Conservation (phyloP, 495 filamentous ascomycete genomes). For the Annulohypoxylon nitens region DNA sequence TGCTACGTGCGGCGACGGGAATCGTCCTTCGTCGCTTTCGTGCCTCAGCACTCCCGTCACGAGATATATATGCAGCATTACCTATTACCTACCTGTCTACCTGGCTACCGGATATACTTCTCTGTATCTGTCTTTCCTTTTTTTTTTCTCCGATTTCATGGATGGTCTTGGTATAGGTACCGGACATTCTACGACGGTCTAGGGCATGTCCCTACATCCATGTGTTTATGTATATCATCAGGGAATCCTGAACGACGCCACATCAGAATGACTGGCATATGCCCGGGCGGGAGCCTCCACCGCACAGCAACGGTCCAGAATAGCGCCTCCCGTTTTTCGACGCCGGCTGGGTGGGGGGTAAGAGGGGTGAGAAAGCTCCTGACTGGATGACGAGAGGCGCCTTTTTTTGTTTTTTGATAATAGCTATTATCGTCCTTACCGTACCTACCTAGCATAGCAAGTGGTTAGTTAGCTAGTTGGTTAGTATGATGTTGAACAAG, state of each 20-base stretch:
- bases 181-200: constrained; percentile 2
- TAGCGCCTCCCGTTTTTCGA: constrained; percentile 24
- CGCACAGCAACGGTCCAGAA: constrained; percentile 28
- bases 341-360: constrained; percentile 17
- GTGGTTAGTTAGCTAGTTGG: background rate
- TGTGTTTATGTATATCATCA: constrained; percentile 41
- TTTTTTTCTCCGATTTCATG: background rate
- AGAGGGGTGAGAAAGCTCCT: constrained; percentile 14
- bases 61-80: constrained; percentile 13
- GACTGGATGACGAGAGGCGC: constrained; percentile 1
- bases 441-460: constrained; percentile 6
- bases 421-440: background rate
- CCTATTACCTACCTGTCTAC: too few species aligned
- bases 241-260: constrained; percentile 42
- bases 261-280: constrained; percentile 47
- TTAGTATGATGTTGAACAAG: background rate
- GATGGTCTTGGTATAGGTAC: background rate
- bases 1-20: constrained; percentile 23
- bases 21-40: constrained; percentile 7
- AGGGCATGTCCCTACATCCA: background rate
- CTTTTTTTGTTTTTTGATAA: background rate
- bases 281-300: constrained; percentile 43
- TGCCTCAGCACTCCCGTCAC: constrained; percentile 3
- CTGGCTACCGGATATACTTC: background rate
- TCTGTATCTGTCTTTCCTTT: background rate